Conservation (phyloP, 75 land plant genomes). For the Sequoiadendron giganteum region DNA sequence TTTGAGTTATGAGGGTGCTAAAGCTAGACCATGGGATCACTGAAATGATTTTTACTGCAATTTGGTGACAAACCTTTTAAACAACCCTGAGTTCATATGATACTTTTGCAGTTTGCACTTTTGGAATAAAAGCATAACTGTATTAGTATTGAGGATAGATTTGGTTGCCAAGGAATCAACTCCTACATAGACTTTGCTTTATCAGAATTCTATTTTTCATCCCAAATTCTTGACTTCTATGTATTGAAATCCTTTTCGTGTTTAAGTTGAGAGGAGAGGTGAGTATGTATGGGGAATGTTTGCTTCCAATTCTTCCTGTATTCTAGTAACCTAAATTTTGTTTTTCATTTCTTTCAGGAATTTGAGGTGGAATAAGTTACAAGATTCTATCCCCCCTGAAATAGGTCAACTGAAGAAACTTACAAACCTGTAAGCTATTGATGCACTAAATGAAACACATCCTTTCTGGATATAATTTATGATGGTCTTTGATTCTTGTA, state of each 20-base stretch:
- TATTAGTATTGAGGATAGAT: not conserved
- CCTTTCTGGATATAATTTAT: not conserved
- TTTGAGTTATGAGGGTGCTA: not conserved
- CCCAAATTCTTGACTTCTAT: not conserved
- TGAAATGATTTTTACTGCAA: not conserved
- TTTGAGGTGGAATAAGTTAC: slow-evolving; percentile 92
- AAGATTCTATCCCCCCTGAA: slow-evolving; percentile 87
- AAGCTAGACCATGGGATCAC: not conserved
- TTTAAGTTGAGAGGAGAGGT: not conserved
- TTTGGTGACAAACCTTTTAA: not conserved
- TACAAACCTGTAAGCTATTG: slow-evolving; percentile 63
- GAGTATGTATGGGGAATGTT: not conserved
- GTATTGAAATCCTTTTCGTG: not conserved
- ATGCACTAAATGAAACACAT: not conserved
- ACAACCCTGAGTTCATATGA: not conserved
- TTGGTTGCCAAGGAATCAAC: not conserved
- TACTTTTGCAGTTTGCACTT: not conserved
- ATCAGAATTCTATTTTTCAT: too few relatives aligned
- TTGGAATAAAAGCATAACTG: not conserved
- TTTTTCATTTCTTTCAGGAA: slow-evolving; percentile 38
- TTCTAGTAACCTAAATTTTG: not conserved
- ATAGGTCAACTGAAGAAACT: slow-evolving; percentile 81
- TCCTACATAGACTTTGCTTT: not conserved
- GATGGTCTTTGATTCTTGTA: not conserved
- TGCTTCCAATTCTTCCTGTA: not conserved